Conservation (phyloP, 2,329 filamentous ascomycete genomes). For the Colletotrichum scovillei region DNA sequence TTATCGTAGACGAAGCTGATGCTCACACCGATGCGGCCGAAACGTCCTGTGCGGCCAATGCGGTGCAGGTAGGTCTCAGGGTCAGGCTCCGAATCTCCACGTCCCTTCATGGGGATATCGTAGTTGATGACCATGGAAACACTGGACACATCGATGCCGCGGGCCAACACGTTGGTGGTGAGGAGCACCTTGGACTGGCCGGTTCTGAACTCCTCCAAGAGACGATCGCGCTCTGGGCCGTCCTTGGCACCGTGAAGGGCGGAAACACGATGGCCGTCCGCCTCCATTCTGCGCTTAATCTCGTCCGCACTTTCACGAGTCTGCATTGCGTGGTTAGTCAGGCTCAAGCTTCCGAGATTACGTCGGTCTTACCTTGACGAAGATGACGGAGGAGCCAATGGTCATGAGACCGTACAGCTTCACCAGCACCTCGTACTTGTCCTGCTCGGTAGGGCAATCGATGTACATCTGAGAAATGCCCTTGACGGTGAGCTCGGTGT, state of each 20-base stretch:
- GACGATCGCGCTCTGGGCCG: constrained; percentile 81
- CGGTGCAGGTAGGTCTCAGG: constrained; percentile 97
- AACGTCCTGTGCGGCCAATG: constrained; percentile 96
- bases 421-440: constrained; percentile 90
- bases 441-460: constrained; percentile 83
- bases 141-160: constrained; percentile 90
- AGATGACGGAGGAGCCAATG: constrained; percentile 97
- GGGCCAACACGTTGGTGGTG: constrained; percentile 95
- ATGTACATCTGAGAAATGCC: constrained; percentile 99
- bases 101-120: constrained; percentile 81
- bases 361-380: constrained; percentile 77
- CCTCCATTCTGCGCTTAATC: constrained; percentile 87
- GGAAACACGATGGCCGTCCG: constrained; percentile 91
- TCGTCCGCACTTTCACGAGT: constrained; percentile 86
- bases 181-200: constrained; percentile 96
- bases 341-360: too few species aligned
- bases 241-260: constrained; percentile 91
- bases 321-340: constrained; percentile 54
- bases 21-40: constrained; percentile 94
- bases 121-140: constrained; percentile 99
- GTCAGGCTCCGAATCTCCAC: constrained; percentile 85
- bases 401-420: constrained; percentile 97
- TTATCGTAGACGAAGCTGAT: constrained; percentile 94
- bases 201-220: constrained; percentile 87
- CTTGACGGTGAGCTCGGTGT: constrained; percentile 93